Evolutionary conservation across 164 flowering plant species (phyloP), one percentile per base, ranked within the genome.

Genomic region (Dillenia suffruticosa): DNA sequence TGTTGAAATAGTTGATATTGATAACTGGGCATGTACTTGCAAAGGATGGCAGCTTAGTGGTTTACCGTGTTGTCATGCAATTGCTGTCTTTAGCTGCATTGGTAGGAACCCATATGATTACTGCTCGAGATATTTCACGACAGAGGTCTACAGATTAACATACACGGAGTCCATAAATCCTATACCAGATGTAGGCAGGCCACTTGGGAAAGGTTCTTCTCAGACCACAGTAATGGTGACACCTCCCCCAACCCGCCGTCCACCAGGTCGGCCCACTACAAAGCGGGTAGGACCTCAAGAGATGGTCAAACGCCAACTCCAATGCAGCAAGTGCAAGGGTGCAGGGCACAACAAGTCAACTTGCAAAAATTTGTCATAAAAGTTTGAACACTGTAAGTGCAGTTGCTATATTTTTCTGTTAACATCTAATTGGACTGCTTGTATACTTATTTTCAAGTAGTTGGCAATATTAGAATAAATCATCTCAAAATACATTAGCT

Each of bases 311-410:
- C 82, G 87, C 16, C 84, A 80, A 61, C 83, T 79, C n/a, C 82
- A 78, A 58, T 85, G 90, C 71, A 81, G 88, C 46, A 76, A 67
- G 57, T 85, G 90, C 84, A 85, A 81, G 70, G 83, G 84, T 55
- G 74, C 70, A 10, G 90, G 90, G 44, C 90, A 85, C 74, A 85
- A 83, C 64, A 85, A 78, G 62, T 76, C 83, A 65, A 76, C 86
- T 49, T 83, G 88, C 75, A 32, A 32, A 6, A 32, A 32, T 32
- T 32, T 5, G 40, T 5, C 7, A 5, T 32, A 32, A 32, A 32
- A 4, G 40, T 32, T 32, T 32, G 40, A 32, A 32, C 6, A 6
- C 40, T 32, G 40, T 32, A 32, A 32, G 40, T 32, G 40, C 40
- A 32, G 40, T 32, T 32, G 40, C 40, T 32, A 32, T 32, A 32